Evolutionary conservation across 495 filamentous ascomycete genomes (phyloP), one percentile per base, ranked within the genome.

Genomic region (Penicillium dipodomyicola): DNA sequence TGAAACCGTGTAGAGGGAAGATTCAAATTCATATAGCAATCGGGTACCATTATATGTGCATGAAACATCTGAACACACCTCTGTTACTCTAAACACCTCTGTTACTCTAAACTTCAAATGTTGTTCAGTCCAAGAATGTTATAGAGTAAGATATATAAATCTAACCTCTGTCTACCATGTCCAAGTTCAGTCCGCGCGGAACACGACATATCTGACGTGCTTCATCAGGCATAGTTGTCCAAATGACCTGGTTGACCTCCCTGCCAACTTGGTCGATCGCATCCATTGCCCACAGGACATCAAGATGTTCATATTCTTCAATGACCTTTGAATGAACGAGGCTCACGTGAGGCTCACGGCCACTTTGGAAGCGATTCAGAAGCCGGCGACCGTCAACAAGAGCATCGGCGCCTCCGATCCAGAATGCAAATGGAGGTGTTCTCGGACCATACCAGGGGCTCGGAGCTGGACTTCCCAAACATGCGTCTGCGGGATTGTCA

Each of bases 261-360:
- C 75, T 80, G 4, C 90, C 92, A 6, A 97, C 88, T 70, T 92
- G 82, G 49, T 96, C 89, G 20, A 91, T 82, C 0, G 84, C 81
- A 68, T 97, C 91, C 76, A 98, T 91, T 0, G 93, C 93, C 93
- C 93, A 98, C 25, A 98, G 81, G 5, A 97, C 92, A 74, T 98
- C 93, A 25, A 98, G 78, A 69, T 98, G 93, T 72, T 96, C 92
- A 69, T 97, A 96, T 50, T 88, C 93, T 2, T 91, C 84, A 27
- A 98, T 89, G 22, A 96, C 73, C 68, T 90, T 93, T 20, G 78
- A 77, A 70, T 96, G 88, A 37, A 96, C 89, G 6, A 98, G 71
- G 35, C 75, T 71, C 2, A 95, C 91, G 68, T 91, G 76, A 30
- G 94, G 93, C 67, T 98, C 93, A 20, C 87, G 74, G 0, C 90